A percentile compares a stretch with the other conserved stretches of the same genome.
Evolutionary conservation across 2,329 filamentous ascomycete genomes (phyloP).

Genomic region (Colletotrichum limetticola): DNA sequence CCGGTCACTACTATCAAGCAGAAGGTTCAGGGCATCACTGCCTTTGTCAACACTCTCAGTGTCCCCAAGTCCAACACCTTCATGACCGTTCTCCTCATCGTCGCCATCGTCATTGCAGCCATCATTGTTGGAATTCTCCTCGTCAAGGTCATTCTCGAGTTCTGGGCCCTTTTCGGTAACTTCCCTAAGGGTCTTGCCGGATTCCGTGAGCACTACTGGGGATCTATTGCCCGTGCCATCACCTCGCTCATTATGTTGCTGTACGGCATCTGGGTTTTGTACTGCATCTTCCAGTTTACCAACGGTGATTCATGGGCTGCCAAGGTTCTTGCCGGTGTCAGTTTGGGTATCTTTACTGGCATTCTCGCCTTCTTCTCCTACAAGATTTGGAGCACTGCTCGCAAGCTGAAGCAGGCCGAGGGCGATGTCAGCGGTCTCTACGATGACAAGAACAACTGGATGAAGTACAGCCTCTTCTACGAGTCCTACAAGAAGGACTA

Average conservation of each 20-base stretch:
- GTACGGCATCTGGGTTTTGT: conserved; percentile 95
- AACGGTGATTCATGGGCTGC: conserved; percentile 95
- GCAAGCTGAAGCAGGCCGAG: conserved; percentile 77
- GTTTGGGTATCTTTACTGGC: conserved; percentile 81
- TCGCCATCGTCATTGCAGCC: conserved; percentile 85
- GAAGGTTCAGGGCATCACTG: conserved; percentile 80
- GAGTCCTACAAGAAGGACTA: conserved; percentile 93
- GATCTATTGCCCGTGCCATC: conserved; percentile 86
- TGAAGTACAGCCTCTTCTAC: conserved; percentile 98
- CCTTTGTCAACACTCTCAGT: conserved; percentile 82
- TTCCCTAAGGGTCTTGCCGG: conserved; percentile 83
- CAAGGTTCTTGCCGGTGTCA: conserved; percentile 84
- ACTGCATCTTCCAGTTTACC: conserved; percentile 96
- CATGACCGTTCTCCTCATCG: conserved; percentile 92
- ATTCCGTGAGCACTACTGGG: conserved; percentile 98
- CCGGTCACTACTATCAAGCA: conserved; percentile 40
- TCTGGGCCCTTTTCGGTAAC: conserved; percentile 88
- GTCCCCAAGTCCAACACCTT: conserved; percentile 93
- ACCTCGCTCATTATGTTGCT: conserved; percentile 90
- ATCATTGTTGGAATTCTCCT: conserved; percentile 89
- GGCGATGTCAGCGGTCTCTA: conserved; percentile 81
- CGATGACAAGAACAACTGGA: conserved; percentile 88
- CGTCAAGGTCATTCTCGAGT: conserved; percentile 90
- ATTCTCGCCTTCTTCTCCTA: conserved; percentile 85
- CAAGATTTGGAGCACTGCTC: conserved; percentile 83